phyloP scores from a whole-genome alignment of 306 rosid genomes.

The Corylus americana region DNA sequence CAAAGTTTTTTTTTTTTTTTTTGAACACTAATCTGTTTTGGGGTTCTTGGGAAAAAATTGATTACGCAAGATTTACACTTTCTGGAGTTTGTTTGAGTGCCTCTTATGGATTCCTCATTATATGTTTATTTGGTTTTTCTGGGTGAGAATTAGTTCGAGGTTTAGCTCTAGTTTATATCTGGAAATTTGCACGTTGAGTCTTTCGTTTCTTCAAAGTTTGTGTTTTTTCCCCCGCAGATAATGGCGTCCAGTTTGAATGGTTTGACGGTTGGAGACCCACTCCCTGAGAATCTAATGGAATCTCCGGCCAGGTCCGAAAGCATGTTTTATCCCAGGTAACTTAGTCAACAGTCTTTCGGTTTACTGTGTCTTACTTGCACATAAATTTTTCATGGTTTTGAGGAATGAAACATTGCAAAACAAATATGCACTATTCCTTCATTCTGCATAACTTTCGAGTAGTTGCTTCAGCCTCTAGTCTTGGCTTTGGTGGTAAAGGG shows the following conservation, averaged over 20 bases:
- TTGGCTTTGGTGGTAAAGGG: conserved; percentile 1
- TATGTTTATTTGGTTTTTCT: neutral
- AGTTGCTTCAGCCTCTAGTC: neutral
- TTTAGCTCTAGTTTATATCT: neutral
- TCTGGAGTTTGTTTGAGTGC: neutral
- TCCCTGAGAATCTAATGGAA: conserved; percentile 89
- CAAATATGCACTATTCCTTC: neutral
- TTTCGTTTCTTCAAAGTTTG: conserved; percentile 5
- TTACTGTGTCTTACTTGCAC: neutral
- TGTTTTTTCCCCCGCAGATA: conserved; percentile 49
- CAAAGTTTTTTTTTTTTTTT: neutral
- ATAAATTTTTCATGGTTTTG: neutral
- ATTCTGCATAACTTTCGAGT: neutral
- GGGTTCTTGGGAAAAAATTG: neutral
- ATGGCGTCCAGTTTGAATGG: conserved; percentile 99
- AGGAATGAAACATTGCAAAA: neutral
- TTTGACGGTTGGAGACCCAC: conserved; percentile 91
- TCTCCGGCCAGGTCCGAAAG: conserved; percentile 94
- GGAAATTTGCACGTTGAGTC: neutral
- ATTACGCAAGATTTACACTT: neutral
- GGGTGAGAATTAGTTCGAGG: neutral
- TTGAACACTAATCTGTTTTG: neutral
- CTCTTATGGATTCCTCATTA: neutral
- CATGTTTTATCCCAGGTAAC: conserved; percentile 67
- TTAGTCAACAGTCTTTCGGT: conserved; percentile 3